Evolutionary conservation across 2,329 filamentous ascomycete species (phyloP).

Genomic region (Pezicula radicicola): DNA sequence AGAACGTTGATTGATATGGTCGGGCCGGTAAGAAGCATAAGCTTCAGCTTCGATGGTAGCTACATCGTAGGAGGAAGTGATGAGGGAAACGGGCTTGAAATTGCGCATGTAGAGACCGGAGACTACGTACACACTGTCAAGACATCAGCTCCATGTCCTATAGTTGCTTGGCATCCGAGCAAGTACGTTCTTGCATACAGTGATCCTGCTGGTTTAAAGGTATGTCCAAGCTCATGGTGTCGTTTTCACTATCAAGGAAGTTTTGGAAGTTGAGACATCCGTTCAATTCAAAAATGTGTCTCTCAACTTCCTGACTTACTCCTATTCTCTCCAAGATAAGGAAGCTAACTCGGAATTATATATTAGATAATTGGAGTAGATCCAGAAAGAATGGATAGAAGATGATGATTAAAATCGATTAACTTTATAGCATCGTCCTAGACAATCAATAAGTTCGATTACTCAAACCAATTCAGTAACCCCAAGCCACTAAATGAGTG

Average conservation of each 20-base stretch:
- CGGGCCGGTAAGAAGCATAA: constrained; percentile 65
- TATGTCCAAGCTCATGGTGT: too few species aligned
- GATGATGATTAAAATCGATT: neutral
- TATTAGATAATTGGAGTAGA: constrained; percentile 58
- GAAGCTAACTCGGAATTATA: constrained; percentile 25
- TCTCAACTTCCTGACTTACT: too few species aligned
- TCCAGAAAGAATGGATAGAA: constrained; percentile 19
- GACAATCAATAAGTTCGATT: too few species aligned
- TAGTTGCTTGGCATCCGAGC: constrained; percentile 74
- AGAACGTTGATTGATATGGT: constrained; percentile 67
- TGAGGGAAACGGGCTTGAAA: constrained; percentile 65
- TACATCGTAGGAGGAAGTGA: constrained; percentile 74
- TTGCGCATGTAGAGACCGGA: constrained; percentile 71
- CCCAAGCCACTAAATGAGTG: too few species aligned
- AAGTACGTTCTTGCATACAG: constrained; percentile 73
- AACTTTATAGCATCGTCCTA: too few species aligned
- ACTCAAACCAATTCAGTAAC: too few species aligned
- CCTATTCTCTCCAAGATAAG: too few species aligned
- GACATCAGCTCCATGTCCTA: constrained; percentile 58
- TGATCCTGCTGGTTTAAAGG: constrained; percentile 40
- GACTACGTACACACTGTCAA: constrained; percentile 72
- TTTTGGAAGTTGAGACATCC: too few species aligned
- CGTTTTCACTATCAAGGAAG: too few species aligned
- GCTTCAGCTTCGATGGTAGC: constrained; percentile 76
- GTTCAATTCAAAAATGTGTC: too few species aligned